phyloP scores from a whole-genome alignment of 805 yeast genomes.

The Yarrowia divulgata region DNA sequence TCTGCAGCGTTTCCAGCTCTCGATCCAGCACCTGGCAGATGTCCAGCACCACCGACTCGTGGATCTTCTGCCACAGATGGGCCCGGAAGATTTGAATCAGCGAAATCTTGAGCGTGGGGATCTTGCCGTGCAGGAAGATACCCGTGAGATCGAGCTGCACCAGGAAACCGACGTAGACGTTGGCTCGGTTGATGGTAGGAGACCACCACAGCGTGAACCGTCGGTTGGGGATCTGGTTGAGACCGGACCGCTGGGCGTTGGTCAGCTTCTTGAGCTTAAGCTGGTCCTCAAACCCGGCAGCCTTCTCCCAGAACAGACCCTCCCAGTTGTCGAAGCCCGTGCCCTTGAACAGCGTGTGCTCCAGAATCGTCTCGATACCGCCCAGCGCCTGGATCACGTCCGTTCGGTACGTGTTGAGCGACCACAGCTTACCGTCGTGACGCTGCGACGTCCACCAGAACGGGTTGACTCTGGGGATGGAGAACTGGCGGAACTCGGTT shows the following conservation, averaged over 20 bases:
- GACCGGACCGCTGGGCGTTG: constrained; percentile 96
- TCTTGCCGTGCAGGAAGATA: constrained; percentile 95
- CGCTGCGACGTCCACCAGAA: constrained; percentile 96
- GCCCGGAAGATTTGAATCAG: constrained; percentile 96
- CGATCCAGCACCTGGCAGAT: constrained; percentile 89
- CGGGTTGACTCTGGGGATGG: constrained; percentile 77
- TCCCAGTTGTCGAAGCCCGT: constrained; percentile 99
- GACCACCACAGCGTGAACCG: constrained; percentile 99
- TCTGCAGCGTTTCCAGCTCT: constrained; percentile 80
- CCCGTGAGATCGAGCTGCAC: constrained; percentile 97
- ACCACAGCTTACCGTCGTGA: constrained; percentile 97
- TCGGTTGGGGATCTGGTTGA: constrained; percentile 96
- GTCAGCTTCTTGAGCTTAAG: constrained; percentile 93
- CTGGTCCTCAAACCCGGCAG: constrained; percentile 95
- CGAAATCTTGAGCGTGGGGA: constrained; percentile 95
- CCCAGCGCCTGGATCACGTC: constrained; percentile 98
- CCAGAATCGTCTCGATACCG: constrained; percentile 94
- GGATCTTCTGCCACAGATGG: constrained; percentile 98
- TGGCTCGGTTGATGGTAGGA: constrained; percentile 97
- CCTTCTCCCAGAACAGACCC: constrained; percentile 98
- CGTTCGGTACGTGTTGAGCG: constrained; percentile 86
- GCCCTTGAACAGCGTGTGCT: constrained; percentile 93
- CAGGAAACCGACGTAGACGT: constrained; percentile 95
- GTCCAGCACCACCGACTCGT: constrained; percentile 93
- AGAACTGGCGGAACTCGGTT: constrained; percentile 75